Evolutionary conservation across 140 eudicot species (phyloP).

Genomic region (Ambrosia hybrid): DNA sequence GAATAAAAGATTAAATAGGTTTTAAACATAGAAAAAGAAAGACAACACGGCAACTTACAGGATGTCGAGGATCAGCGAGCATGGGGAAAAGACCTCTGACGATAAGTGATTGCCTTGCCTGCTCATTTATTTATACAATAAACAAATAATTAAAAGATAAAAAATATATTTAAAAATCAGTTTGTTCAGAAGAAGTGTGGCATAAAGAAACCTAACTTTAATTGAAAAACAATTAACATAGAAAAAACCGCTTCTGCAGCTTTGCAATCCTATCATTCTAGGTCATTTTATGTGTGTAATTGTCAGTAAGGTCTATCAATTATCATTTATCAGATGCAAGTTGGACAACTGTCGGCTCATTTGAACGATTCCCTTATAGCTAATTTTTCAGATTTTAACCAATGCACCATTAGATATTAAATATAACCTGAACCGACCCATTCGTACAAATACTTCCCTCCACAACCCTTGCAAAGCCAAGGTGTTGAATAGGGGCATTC

Average conservation of each 20-base stretch:
- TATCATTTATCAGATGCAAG: neutral
- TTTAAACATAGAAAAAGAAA: neutral
- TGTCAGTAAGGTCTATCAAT: too few species aligned
- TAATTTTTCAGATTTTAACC: too few species aligned
- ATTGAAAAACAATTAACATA: too few species aligned
- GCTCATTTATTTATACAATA: slow-evolving; percentile 20
- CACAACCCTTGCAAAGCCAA: too few species aligned
- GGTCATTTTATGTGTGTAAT: too few species aligned
- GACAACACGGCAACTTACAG: slow-evolving; percentile 48
- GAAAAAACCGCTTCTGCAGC: too few species aligned
- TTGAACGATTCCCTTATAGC: neutral
- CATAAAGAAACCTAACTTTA: neutral
- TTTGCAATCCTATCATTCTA: too few species aligned
- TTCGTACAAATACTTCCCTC: too few species aligned
- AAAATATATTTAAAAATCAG: neutral
- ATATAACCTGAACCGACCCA: too few species aligned
- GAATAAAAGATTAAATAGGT: neutral
- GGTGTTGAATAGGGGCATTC: too few species aligned
- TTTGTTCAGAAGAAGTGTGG: slow-evolving; percentile 8
- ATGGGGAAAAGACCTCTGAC: slow-evolving; percentile 90
- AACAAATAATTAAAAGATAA: slow-evolving; percentile 17
- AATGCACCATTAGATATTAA: too few species aligned
- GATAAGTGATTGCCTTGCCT: slow-evolving; percentile 94
- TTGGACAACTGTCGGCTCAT: neutral
- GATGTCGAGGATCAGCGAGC: slow-evolving; percentile 98